Evolutionary conservation across 257 asterid genomes (phyloP).

Genomic region (Lantana camara): DNA sequence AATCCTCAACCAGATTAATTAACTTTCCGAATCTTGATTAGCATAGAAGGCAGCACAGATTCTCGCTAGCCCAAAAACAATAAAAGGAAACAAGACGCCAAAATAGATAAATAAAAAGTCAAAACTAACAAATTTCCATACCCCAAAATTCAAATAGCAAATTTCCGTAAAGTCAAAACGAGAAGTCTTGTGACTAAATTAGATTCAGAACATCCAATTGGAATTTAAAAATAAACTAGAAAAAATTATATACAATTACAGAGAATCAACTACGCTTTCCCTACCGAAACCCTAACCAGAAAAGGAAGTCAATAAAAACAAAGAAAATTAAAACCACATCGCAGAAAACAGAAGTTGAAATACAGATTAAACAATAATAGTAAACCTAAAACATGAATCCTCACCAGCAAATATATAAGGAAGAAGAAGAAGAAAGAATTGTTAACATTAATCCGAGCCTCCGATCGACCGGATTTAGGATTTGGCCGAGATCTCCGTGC

Average conservation of each 20-base stretch:
- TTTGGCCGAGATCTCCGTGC: constrained; percentile 38
- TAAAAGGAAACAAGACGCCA: neutral
- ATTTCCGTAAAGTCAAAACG: neutral
- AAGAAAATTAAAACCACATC: neutral
- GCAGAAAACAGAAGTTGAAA: constrained; percentile 2
- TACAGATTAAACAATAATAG: constrained; percentile 7
- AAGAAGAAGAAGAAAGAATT: neutral
- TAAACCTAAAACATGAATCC: neutral
- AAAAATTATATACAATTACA: neutral
- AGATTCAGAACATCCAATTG: neutral
- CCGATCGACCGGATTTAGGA: constrained; percentile 28
- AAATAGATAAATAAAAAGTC: neutral
- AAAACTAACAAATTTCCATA: neutral
- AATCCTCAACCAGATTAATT: neutral
- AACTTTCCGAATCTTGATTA: neutral
- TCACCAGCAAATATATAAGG: constrained; percentile 9
- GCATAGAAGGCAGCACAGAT: neutral
- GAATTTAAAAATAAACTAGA: neutral
- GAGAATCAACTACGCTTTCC: neutral
- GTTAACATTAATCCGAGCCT: constrained; percentile 15
- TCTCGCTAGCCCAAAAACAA: neutral
- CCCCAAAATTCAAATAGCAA: too few relatives aligned
- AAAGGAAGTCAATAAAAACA: neutral
- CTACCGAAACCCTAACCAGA: constrained; percentile 16
- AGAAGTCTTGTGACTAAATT: neutral